Evolutionary conservation across 805 yeast genomes (phyloP).

Genomic region (Wickerhamiella parazyma): DNA sequence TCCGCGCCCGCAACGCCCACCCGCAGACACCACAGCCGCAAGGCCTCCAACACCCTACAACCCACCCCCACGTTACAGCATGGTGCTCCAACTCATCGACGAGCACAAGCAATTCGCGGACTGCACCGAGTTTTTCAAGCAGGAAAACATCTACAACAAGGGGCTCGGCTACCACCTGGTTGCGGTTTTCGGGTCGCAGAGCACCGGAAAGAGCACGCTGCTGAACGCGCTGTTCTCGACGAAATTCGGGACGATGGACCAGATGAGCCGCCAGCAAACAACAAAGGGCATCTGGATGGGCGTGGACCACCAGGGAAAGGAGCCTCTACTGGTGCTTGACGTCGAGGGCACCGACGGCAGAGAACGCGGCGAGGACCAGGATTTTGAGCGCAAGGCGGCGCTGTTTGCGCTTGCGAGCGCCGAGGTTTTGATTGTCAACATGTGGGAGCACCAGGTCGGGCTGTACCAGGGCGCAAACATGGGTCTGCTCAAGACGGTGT

Average conservation of each 20-base stretch:
- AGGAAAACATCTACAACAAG: constrained; percentile 18
- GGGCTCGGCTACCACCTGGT: constrained; percentile 78
- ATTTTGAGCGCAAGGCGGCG: constrained; percentile 93
- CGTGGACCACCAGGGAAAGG: constrained; percentile 27
- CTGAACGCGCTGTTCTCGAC: constrained; percentile 79
- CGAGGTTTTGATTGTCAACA: constrained; percentile 77
- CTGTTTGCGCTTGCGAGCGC: constrained; percentile 86
- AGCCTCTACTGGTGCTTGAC: constrained; percentile 48
- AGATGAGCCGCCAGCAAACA: constrained; percentile 72
- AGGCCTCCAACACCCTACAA: too few species aligned
- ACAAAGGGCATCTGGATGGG: constrained; percentile 76
- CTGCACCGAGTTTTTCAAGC: constrained; percentile 25
- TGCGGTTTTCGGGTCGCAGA: constrained; percentile 93
- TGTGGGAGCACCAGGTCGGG: constrained; percentile 97
- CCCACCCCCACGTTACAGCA: background rate
- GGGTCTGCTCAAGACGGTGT: constrained; percentile 89
- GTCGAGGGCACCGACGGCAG: constrained; percentile 99
- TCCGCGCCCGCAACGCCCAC: too few species aligned
- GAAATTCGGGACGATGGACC: constrained; percentile 87
- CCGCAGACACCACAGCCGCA: too few species aligned
- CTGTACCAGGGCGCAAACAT: constrained; percentile 94
- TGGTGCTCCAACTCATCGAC: constrained; percentile 40
- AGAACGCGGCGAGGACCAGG: constrained; percentile 97
- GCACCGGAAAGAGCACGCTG: constrained; percentile 90
- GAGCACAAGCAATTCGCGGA: constrained; percentile 43